A percentile compares a stretch with the other conserved stretches of the same genome.
phyloP scores from a whole-genome alignment of 2,329 filamentous ascomycete species.

The Penicillium palitans region DNA sequence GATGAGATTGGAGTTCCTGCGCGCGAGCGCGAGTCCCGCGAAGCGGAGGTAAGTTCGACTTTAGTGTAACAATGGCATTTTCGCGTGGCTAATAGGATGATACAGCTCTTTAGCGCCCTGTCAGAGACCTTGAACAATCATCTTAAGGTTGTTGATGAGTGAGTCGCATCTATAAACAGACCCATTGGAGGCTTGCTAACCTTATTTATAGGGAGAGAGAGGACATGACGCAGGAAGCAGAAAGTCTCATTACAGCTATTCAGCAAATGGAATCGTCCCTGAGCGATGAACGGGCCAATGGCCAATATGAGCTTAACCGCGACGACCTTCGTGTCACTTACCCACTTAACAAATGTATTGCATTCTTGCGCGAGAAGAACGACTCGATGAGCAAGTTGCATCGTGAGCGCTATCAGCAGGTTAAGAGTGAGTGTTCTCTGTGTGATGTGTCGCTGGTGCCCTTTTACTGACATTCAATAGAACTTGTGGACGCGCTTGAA shows the following conservation, averaged over 20 bases:
- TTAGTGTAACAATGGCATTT: background rate
- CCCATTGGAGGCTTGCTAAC: slow-evolving; percentile 15
- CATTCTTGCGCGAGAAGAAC: slow-evolving; percentile 82
- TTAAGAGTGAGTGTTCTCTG: slow-evolving; percentile 69
- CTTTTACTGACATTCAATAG: slow-evolving; percentile 50
- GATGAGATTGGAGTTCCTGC: slow-evolving; percentile 95
- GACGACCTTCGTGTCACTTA: slow-evolving; percentile 76
- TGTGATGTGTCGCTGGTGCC: background rate
- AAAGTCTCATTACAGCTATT: slow-evolving; percentile 79
- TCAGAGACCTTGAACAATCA: slow-evolving; percentile 92
- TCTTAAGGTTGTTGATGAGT: slow-evolving; percentile 75
- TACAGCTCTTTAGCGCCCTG: slow-evolving; percentile 82
- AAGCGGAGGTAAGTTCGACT: slow-evolving; percentile 72
- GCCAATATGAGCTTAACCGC: slow-evolving; percentile 64
- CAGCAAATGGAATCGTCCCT: slow-evolving; percentile 92
- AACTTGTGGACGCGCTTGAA: slow-evolving; percentile 88
- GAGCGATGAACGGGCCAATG: slow-evolving; percentile 68
- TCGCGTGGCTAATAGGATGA: slow-evolving; percentile 5
- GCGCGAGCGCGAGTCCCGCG: slow-evolving; percentile 87
- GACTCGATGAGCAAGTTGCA: slow-evolving; percentile 76
- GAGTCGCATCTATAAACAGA: slow-evolving; percentile 29
- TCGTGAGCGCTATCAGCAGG: slow-evolving; percentile 89
- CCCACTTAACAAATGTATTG: slow-evolving; percentile 77
- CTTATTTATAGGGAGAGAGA: slow-evolving; percentile 69
- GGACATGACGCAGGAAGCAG: slow-evolving; percentile 83